phyloP scores from a whole-genome alignment of 257 asterid species.

The Ocimum tenuiflorum region DNA sequence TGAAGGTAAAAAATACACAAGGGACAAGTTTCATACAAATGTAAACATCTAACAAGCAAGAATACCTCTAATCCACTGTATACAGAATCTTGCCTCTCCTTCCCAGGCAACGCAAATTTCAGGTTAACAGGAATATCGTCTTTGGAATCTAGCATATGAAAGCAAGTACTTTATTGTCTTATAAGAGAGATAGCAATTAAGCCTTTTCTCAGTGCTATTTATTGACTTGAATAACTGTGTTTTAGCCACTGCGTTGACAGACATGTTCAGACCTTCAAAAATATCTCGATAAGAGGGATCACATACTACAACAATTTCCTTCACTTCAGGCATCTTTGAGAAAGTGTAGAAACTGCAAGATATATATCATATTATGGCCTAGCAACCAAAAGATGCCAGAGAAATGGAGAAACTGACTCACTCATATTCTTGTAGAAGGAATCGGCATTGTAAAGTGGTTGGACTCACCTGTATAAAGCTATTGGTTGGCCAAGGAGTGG shows the following conservation, averaged over 20 bases:
- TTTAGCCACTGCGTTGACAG: conserved; percentile 6
- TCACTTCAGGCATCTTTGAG: conserved; percentile 82
- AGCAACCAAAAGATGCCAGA: conserved; percentile 16
- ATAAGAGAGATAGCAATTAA: background rate
- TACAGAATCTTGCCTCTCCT: conserved; percentile 99
- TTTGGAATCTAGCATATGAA: conserved; percentile 43
- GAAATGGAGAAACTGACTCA: background rate
- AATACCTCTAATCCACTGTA: conserved; percentile 81
- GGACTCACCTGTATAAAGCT: conserved; percentile 80
- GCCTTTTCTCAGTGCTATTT: background rate
- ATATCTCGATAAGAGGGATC: conserved; percentile 96
- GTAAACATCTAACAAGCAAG: background rate
- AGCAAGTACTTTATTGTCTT: conserved; percentile 4
- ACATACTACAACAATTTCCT: conserved; percentile 91
- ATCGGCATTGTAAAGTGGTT: background rate
- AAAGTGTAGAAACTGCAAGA: conserved; percentile 84
- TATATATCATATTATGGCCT: conserved; percentile 17
- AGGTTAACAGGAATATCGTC: conserved; percentile 49
- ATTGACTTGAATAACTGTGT: background rate
- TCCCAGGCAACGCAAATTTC: conserved; percentile 94
- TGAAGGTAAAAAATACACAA: background rate
- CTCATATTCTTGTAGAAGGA: background rate
- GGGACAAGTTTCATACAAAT: background rate
- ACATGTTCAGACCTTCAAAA: conserved; percentile 68
- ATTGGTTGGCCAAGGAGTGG: conserved; percentile 97